Evolutionary conservation across 306 rosid species (phyloP), one percentile per base, ranked within the genome.

Genomic region (Sesbania bispinosa): DNA sequence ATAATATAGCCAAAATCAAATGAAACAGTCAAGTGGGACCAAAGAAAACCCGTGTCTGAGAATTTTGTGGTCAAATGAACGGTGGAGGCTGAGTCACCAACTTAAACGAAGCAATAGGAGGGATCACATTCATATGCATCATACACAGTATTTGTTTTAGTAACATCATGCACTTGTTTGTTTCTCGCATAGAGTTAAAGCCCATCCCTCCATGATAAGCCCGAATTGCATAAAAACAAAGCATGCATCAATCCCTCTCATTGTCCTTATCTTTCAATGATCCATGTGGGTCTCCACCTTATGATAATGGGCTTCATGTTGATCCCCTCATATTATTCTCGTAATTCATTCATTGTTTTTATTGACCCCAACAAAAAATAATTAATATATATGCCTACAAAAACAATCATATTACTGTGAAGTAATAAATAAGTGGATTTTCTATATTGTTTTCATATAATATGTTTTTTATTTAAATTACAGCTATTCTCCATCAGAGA

Each of bases 111-210:
- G 23, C 39, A n/a, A 42, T n/a, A 2, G 9, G 7, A 21, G 36
- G 11, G 2, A 27, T 9, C 27, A 8, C 4, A 10, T 33, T 42
- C 50, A 63, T 32, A 11, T 18, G 16, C 36, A 7, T 36, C 42
- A 61, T 1, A 0, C 3, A 24, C 52, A 3, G 24, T 71, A 11
- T 1, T 4, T 47, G 60, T 60, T 50, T 60, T 1, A 14, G 14
- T 53, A 35, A 20, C 81, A 62, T 58, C 46, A 66, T 3, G 50
- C 13, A 50, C 1, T 67, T 61, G 75, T 46, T 64, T 69, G 9
- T 52, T 69, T 74, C 63, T 19, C 0, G 14, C 23, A 14, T 38
- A 13, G 1, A 8, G 39, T 30, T 35, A 52, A 11, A 19, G 33
- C 42, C 30, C 74, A 55, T 13, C 14, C 27, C 27, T 3, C 26